Percentiles rank a stretch among this genome's conserved stretches.
phyloP scores from a whole-genome alignment of 1,284 basidiomycete species.

The Neonothopanus nambi region DNA sequence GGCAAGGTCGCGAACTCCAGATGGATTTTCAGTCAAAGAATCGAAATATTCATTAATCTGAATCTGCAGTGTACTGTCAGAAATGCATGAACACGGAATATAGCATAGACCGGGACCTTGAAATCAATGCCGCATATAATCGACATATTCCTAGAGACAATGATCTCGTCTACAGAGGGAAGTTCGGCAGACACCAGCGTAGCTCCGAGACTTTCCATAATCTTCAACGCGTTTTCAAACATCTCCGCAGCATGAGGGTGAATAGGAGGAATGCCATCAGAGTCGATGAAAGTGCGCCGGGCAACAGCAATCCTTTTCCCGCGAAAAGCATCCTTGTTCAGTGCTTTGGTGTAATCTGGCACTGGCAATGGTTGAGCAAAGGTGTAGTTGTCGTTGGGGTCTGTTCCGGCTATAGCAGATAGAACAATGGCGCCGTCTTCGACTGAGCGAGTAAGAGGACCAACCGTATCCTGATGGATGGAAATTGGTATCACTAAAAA shows the following conservation, averaged over 20 bases:
- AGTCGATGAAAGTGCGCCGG: conserved; percentile 43
- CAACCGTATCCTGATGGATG: conserved; percentile 62
- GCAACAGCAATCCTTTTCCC: conserved; percentile 66
- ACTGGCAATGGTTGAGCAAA: conserved; percentile 52
- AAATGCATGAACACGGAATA: not conserved
- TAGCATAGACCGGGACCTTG: conserved; percentile 38
- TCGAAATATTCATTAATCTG: conserved; percentile 51
- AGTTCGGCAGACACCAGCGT: conserved; percentile 61
- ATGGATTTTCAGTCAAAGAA: conserved; percentile 45
- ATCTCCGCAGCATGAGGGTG: conserved; percentile 43
- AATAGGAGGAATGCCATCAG: conserved; percentile 31
- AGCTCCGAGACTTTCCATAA: conserved; percentile 52
- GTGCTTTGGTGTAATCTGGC: conserved; percentile 55
- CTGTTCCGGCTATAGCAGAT: conserved; percentile 58
- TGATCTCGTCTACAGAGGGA: conserved; percentile 54
- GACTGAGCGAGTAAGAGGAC: conserved; percentile 59
- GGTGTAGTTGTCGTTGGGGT: conserved; percentile 61
- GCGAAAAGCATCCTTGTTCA: conserved; percentile 47
- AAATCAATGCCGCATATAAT: conserved; percentile 56
- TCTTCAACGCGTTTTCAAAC: conserved; percentile 51
- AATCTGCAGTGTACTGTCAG: conserved; percentile 35
- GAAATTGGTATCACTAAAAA: conserved; percentile 27
- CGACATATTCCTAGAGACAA: conserved; percentile 50
- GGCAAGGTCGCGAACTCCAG: conserved; percentile 52
- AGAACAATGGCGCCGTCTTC: conserved; percentile 61